Evolutionary conservation across 2,329 filamentous ascomycete species (phyloP).

Genomic region (Pseudogymnoascus sp.): DNA sequence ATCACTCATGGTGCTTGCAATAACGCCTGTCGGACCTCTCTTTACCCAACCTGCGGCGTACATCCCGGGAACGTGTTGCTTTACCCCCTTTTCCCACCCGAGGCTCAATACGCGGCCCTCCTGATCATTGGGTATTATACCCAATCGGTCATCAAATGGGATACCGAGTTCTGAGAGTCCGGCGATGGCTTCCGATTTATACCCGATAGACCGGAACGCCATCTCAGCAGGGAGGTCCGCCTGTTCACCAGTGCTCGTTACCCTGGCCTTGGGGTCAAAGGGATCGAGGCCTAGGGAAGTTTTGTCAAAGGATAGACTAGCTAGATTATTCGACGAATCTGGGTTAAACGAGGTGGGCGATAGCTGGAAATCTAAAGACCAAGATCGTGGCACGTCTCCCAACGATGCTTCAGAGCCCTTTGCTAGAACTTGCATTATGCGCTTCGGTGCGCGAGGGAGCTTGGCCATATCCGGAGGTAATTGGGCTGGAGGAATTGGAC

Average conservation of each 20-base stretch:
- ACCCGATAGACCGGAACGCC: constrained; percentile 92
- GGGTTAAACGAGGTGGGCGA: constrained; percentile 61
- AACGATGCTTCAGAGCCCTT: constrained; percentile 59
- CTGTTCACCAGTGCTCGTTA: constrained; percentile 43
- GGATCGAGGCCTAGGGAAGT: constrained; percentile 49
- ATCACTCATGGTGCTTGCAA: constrained; percentile 92
- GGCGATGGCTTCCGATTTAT: constrained; percentile 71
- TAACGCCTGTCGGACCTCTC: constrained; percentile 87
- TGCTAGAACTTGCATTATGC: constrained; percentile 72
- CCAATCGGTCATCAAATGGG: constrained; percentile 66
- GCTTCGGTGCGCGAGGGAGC: constrained; percentile 68
- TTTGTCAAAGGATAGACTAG: constrained; percentile 61
- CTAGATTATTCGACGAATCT: constrained; percentile 38
- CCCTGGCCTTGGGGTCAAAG: constrained; percentile 46
- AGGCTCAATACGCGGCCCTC: constrained; percentile 63
- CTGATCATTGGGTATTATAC: constrained; percentile 77
- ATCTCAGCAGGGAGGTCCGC: constrained; percentile 56
- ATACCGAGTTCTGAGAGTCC: constrained; percentile 70
- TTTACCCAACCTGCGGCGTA: constrained; percentile 98
- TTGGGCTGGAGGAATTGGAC: constrained; percentile 58
- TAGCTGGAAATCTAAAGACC: constrained; percentile 82
- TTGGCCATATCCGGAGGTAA: constrained; percentile 60
- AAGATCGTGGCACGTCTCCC: constrained; percentile 52
- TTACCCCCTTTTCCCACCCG: constrained; percentile 70
- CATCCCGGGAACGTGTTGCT: constrained; percentile 57